These are phyloP conservation scores for Tilletia indica DNA, from an alignment of 1,284 basidiomycete genomes.

Conservation along the genomic window DNA sequence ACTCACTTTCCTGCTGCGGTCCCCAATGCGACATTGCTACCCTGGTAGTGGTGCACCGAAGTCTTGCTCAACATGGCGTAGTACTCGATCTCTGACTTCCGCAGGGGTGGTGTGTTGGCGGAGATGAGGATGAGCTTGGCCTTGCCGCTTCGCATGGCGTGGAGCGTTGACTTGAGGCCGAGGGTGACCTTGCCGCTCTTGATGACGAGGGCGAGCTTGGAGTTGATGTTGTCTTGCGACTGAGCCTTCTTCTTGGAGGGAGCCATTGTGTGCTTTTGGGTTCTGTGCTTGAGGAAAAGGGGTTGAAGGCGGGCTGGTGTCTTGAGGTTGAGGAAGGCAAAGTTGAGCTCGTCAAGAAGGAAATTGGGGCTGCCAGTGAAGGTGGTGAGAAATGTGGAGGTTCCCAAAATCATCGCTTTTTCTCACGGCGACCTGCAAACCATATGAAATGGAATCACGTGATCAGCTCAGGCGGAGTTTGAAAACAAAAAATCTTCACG, in stretches of 20 bases:
- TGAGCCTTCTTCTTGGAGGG: slow-evolving; percentile 78
- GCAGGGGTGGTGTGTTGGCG: slow-evolving; percentile 96
- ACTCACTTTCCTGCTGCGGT: slow-evolving; percentile 86
- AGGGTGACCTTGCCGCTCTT: slow-evolving; percentile 68
- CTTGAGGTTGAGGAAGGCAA: background rate
- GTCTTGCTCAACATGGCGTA: slow-evolving; percentile 98
- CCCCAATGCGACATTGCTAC: slow-evolving; percentile 95
- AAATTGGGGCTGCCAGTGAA: background rate
- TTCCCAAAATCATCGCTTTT: background rate
- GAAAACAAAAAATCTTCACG: background rate
- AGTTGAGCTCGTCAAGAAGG: background rate
- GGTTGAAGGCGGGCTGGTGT: background rate
- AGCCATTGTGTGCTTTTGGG: background rate
- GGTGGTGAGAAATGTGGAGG: background rate
- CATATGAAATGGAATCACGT: too few relatives aligned
- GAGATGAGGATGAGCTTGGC: slow-evolving; percentile 99
- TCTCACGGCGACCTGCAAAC: background rate
- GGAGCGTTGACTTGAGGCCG: slow-evolving; percentile 71
- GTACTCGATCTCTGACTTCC: slow-evolving; percentile 99
- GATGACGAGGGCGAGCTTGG: slow-evolving; percentile 93
- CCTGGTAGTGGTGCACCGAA: slow-evolving; percentile 86
- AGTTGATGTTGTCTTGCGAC: slow-evolving; percentile 80
- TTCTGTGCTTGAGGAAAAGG: slow-evolving; percentile 56
- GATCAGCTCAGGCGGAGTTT: background rate
- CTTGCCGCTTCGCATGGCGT: slow-evolving; percentile 97